Evolutionary conservation across 2,329 filamentous ascomycete species (phyloP), one percentile per base, ranked within the genome.

Genomic region (Hypoxylon sp.): DNA sequence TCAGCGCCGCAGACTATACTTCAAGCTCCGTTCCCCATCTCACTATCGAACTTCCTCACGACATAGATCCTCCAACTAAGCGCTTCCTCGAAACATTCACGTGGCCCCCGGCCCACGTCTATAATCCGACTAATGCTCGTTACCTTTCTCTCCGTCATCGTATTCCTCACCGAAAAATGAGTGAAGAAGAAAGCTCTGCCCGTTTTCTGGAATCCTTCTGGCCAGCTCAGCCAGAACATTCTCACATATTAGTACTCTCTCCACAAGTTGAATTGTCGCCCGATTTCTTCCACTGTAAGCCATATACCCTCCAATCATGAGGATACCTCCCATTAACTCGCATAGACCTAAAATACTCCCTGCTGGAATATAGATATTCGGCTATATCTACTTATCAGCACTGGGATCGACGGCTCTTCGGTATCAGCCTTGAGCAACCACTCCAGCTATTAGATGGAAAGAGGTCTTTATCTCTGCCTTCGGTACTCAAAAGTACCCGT

Each of bases 131-230:
- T 21, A 80, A 80, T 67, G 79, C 81, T n/a, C 84, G 82, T 53
- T 83, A 85, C 76, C 80, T 98, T 14, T 91, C 89, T 0, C 81
- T 98, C 17, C 89, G 92, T 25, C 93, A 92, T 69, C 90, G 93
- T 30, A 90, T 98, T 46, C 82, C 87, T 10, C 84, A 83, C 38
- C 82, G 86, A 51, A 83, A 82, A 50, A 75, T 91, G 68, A 89
- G 84, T 5, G 85, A 91, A 46, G 89, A 92, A 69, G 90, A 94
- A 72, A 90, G 91, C 61, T 90, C 93, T 0, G 83, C 91, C 14
- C 89, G 91, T 23, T 92, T 95, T 64, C 81, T 97, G 4, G 94
- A 98, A 80, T 91, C 93, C 0, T 97, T 97, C 78, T 98, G 94
- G 85, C 94, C 96, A 1, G 81, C 83, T 2, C 83, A 89, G 63